A percentile compares a stretch with the other conserved stretches of the same genome.
These are phyloP conservation scores for Yamadazyma paraphyllophila DNA, from an alignment of 805 yeast species.

Conservation along the genomic window DNA sequence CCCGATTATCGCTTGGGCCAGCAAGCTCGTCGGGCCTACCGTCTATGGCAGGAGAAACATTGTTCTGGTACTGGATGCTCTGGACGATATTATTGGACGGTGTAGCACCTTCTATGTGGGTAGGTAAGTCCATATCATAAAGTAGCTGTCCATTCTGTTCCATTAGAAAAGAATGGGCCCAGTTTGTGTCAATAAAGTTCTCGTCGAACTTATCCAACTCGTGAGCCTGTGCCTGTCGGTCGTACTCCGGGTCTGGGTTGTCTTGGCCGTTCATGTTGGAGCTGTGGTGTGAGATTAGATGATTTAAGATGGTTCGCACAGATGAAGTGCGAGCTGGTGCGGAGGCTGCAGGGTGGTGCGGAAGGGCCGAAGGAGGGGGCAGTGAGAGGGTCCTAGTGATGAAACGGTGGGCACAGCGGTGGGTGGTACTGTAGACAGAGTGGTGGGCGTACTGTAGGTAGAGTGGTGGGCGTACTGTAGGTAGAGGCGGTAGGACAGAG, in stretches of 20 bases:
- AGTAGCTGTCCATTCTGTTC: conserved; percentile 30
- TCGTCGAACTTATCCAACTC: not conserved
- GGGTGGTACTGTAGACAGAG: too few relatives aligned
- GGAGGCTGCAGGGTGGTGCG: too few relatives aligned
- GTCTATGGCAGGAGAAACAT: conserved; percentile 8
- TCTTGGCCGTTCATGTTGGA: not conserved
- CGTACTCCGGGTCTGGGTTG: conserved; percentile 1
- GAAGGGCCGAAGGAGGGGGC: too few relatives aligned
- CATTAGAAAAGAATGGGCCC: conserved; percentile 35
- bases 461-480: too few relatives aligned
- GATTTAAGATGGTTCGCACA: too few relatives aligned
- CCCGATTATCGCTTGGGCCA: too few relatives aligned
- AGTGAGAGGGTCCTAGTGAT: too few relatives aligned
- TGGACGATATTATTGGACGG: conserved; percentile 26
- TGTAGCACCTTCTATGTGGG: conserved; percentile 14
- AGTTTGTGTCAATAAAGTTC: conserved; percentile 21
- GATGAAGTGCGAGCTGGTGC: too few relatives aligned
- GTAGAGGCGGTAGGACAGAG: too few relatives aligned
- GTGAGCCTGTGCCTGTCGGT: not conserved
- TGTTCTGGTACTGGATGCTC: conserved; percentile 31
- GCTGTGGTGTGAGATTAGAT: not conserved
- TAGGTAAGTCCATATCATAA: conserved; percentile 31
- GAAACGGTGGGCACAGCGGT: too few relatives aligned
- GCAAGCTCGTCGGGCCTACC: too few relatives aligned
- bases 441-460: too few relatives aligned